Evolutionary conservation across 768 basidiomycete genomes (phyloP), one percentile per base, ranked within the genome.

Genomic region (Calocera viscosa): DNA sequence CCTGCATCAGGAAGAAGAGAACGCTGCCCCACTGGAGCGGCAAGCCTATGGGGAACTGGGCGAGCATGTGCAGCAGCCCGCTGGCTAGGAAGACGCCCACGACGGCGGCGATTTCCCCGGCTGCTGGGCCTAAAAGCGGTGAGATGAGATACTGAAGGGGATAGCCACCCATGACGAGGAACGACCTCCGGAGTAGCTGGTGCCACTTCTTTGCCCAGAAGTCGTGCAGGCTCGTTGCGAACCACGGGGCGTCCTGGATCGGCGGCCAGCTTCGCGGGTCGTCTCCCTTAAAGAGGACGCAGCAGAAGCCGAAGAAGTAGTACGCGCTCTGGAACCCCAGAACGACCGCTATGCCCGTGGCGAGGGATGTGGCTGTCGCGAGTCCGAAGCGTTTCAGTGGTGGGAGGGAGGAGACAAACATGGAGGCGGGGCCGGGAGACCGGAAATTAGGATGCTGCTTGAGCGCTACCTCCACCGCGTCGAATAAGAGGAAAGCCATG

Each of bases 191-290:
- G 35, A 92, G 79, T 2, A 85, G 72, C 72, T 91, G 89, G 72
- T 92, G 90, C 90, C 91, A 91, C 38, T 83, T 80, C 69, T 79
- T 82, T 0, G 85, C 80, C 91, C 90, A 92, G 69, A 92, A 84
- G 24, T 78, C 76, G 72, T 87, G 85, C 73, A 92, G 78, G 0
- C 89, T 90, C 53, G 84, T 79, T 2, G 87, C 76, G 16, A 71
- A 72, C 86, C 87, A 92, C 0, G 90, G 90, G 64, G 82, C 74
- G 65, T 86, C 85, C 74, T 84, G 79, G 34, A 88, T 74, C 0
- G 91, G 91, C 5, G 90, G 88, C 89, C 89, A 91, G 32, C 80
- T 78, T 0, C 69, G 64, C 2, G 77, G 7, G 77, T 71, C 1
- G 16, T 82, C 80, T 34, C 78, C 74, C 53, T 87, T 75, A 12